Base-by-base conservation (phyloP, 2,329 filamentous ascomycete genomes). In the Thielaviopsis cerberus region DNA sequence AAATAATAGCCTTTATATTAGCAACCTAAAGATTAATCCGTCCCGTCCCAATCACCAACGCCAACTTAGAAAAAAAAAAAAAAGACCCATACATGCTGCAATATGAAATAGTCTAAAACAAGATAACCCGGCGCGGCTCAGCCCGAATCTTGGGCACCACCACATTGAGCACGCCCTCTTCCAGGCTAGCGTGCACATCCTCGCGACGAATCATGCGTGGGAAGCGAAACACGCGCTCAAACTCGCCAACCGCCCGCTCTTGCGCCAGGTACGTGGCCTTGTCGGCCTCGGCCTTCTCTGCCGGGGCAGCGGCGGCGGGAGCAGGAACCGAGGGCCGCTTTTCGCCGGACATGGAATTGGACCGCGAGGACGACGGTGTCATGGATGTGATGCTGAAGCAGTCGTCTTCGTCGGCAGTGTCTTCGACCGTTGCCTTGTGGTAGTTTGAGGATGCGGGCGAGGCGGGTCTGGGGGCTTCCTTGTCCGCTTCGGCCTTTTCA, bases 141-240 rank as follows among this genome's bases (percentile, higher is more conserved):
- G 48, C 41, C 25, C n/a, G 54, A 24, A 30, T 27, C 74, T 85
- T 87, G 54, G 84, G 84, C 22, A 87, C 76, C 25, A 73, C 65
- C 59, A 87, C 74, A 63, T 69, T 78, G 62, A 88, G 72, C 62
- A 86, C 74, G 26, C 84, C 83, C 60, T 86, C 77, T 68, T 79
- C 76, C 64, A 87, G 77, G 58, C 67, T 74, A 54, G 84, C 84
- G 51, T 69, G 73, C 58, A 87, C 83, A 3, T 65, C 69, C 17
- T 81, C 78, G 64, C 79, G 76, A 65, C 85, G 79, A 61, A 87
- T 76, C 27, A 76, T 77, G 57, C 70, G 70, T 0, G 82, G 81
- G 72, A 87, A 86, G 67, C 73, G 78, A 72, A 87, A 87, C 60
- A 75, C 79, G 62, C 83, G 78, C 54, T 78, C 75, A 71, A 87